These are phyloP conservation scores for Hysterangium stoloniferum DNA, from an alignment of 768 basidiomycete species.

Conservation along the genomic window DNA sequence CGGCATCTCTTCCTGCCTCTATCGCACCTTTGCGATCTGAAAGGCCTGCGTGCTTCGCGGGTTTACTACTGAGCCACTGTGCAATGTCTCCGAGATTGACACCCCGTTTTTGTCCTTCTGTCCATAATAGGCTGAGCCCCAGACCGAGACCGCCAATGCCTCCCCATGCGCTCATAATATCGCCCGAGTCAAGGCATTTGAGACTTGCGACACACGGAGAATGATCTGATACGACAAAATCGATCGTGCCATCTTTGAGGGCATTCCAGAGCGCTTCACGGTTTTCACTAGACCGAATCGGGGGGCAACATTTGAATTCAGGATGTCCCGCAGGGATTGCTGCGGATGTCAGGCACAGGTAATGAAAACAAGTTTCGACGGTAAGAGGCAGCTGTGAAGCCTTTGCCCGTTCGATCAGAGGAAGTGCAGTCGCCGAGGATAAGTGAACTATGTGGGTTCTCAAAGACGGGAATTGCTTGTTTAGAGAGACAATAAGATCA, in stretches of 20 bases:
- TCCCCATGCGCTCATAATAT: slow-evolving; percentile 91
- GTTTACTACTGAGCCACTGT: slow-evolving; percentile 65
- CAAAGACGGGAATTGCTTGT: slow-evolving; percentile 52
- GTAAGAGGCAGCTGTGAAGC: slow-evolving; percentile 53
- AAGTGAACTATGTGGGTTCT: slow-evolving; percentile 95
- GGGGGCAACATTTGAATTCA: slow-evolving; percentile 96
- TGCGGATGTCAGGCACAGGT: slow-evolving; percentile 70
- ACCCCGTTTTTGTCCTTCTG: slow-evolving; percentile 59
- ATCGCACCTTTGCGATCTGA: slow-evolving; percentile 64
- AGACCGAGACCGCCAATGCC: slow-evolving; percentile 89
- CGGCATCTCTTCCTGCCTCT: slow-evolving; percentile 70
- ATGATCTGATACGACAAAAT: slow-evolving; percentile 94
- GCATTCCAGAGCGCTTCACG: slow-evolving; percentile 75
- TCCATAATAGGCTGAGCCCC: slow-evolving; percentile 85
- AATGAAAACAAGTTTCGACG: slow-evolving; percentile 98
- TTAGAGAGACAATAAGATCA: slow-evolving; percentile 60
- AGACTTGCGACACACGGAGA: slow-evolving; percentile 81
- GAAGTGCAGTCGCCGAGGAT: slow-evolving; percentile 77
- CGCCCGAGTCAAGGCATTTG: slow-evolving; percentile 67
- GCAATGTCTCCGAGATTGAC: slow-evolving; percentile 54
- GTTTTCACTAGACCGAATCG: slow-evolving; percentile 71
- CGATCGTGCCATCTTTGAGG: slow-evolving; percentile 73
- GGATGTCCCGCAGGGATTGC: slow-evolving; percentile 68
- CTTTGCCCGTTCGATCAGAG: slow-evolving; percentile 63
- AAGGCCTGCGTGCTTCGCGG: slow-evolving; percentile 77